Percentiles rank a stretch among this genome's conserved stretches.
Conservation (phyloP, 495 filamentous ascomycete genomes). For the Darksidea phi region DNA sequence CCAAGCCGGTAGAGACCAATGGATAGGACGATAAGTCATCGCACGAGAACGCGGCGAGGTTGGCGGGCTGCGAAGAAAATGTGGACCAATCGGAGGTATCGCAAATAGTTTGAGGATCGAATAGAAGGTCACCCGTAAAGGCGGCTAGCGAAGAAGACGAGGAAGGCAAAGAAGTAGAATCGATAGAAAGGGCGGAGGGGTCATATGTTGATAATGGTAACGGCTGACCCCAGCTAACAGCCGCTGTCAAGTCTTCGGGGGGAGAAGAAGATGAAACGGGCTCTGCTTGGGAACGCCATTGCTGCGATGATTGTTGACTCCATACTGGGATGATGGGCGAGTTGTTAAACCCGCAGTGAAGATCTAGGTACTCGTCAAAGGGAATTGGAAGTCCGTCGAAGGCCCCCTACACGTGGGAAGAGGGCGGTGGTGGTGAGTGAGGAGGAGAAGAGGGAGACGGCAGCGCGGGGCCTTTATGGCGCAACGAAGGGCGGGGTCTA, state of each 20-base stretch:
- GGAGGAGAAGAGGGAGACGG: slow-evolving; percentile 6
- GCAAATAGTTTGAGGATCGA: slow-evolving; percentile 8
- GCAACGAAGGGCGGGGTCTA: not conserved
- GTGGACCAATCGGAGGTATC: slow-evolving; percentile 9
- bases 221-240: slow-evolving; percentile 19
- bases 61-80: slow-evolving; percentile 7
- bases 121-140: slow-evolving; percentile 6
- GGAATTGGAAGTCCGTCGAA: slow-evolving; percentile 14
- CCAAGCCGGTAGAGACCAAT: not conserved
- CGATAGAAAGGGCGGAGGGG: not conserved
- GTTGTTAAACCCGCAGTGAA: slow-evolving; percentile 17
- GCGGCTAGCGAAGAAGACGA: slow-evolving; percentile 13
- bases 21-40: not conserved
- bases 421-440: slow-evolving; percentile 11
- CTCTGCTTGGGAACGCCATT: not conserved
- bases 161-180: slow-evolving; percentile 8
- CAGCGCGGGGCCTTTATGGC: slow-evolving; percentile 15
- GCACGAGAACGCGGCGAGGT: slow-evolving; percentile 7
- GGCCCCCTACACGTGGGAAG: slow-evolving; percentile 22
- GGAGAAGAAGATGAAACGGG: slow-evolving; percentile 14
- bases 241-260: slow-evolving; percentile 15
- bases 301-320: slow-evolving; percentile 1
- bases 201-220: slow-evolving; percentile 10
- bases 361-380: slow-evolving; percentile 28
- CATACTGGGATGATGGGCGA: slow-evolving; percentile 22